phyloP scores from a whole-genome alignment of 257 asterid genomes.

The Vinca minor region DNA sequence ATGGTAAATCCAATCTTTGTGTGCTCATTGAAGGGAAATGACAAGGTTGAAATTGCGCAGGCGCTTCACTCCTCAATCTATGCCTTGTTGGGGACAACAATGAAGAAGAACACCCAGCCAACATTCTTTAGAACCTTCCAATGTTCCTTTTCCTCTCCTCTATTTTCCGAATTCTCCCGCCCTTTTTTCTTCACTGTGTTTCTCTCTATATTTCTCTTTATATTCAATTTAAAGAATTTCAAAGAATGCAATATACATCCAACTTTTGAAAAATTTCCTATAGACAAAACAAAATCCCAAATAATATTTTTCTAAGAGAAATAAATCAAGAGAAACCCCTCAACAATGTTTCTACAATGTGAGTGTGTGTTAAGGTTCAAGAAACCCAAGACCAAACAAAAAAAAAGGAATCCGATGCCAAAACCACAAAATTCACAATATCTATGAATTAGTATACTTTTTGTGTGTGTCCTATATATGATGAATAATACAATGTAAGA shows the following conservation, averaged over 20 bases:
- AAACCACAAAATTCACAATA: conserved; percentile 32
- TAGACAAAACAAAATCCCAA: neutral
- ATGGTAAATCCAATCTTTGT: conserved; percentile 83
- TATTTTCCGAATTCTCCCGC: conserved; percentile 35
- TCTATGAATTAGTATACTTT: conserved; percentile 10
- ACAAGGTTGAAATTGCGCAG: conserved; percentile 77
- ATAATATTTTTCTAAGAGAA: too few species aligned
- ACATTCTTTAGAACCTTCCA: conserved; percentile 72
- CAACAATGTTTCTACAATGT: conserved; percentile 38
- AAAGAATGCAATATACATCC: conserved; percentile 26
- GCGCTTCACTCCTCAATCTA: conserved; percentile 77
- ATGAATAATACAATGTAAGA: conserved; percentile 22
- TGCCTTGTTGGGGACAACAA: conserved; percentile 89
- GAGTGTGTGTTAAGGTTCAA: conserved; percentile 58
- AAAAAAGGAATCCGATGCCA: conserved; percentile 92
- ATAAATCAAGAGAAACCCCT: conserved; percentile 68
- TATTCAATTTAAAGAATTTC: conserved; percentile 13
- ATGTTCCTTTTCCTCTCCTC: conserved; percentile 18
- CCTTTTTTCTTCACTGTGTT: conserved; percentile 26
- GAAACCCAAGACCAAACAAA: conserved; percentile 29
- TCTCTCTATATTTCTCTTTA: conserved; percentile 12
- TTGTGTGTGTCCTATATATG: conserved; percentile 60
- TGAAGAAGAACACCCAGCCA: conserved; percentile 96
- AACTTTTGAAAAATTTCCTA: conserved; percentile 6
- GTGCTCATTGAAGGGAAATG: conserved; percentile 93